Conservation (phyloP, 176 grass and related monocot species). For the Eragrostis curvula region DNA sequence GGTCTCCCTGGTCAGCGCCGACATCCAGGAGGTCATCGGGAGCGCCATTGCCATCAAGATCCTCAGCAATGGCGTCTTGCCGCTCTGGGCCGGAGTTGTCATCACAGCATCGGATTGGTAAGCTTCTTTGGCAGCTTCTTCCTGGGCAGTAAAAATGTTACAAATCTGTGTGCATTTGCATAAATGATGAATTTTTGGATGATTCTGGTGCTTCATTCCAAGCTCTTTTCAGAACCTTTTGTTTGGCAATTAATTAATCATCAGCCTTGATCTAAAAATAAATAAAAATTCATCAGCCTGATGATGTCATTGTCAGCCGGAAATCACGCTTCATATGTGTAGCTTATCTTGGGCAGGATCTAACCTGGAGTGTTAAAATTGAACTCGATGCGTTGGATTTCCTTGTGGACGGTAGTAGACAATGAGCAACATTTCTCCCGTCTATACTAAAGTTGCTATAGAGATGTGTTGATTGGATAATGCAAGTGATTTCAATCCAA, state of each 20-base stretch:
- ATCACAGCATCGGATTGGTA: slow-evolving; percentile 87
- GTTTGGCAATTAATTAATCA: not conserved
- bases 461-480: not conserved
- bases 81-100: slow-evolving; percentile 82
- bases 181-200: not conserved
- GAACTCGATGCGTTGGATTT: not conserved
- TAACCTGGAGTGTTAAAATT: not conserved
- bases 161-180: not conserved
- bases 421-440: not conserved
- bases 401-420: not conserved
- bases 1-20: slow-evolving; percentile 81
- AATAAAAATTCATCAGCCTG: not conserved
- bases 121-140: slow-evolving; percentile 1
- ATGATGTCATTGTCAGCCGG: too few relatives aligned
- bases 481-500: not conserved
- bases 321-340: not conserved
- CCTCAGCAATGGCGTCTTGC: slow-evolving; percentile 66
- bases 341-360: not conserved
- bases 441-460: not conserved
- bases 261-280: too few relatives aligned
- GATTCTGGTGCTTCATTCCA: not conserved
- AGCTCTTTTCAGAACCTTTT: not conserved
- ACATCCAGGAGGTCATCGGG: slow-evolving; percentile 95
- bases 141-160: not conserved
- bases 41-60: slow-evolving; percentile 95